phyloP scores from a whole-genome alignment of 2,329 filamentous ascomycete species.

The Sarocladium oryzae region DNA sequence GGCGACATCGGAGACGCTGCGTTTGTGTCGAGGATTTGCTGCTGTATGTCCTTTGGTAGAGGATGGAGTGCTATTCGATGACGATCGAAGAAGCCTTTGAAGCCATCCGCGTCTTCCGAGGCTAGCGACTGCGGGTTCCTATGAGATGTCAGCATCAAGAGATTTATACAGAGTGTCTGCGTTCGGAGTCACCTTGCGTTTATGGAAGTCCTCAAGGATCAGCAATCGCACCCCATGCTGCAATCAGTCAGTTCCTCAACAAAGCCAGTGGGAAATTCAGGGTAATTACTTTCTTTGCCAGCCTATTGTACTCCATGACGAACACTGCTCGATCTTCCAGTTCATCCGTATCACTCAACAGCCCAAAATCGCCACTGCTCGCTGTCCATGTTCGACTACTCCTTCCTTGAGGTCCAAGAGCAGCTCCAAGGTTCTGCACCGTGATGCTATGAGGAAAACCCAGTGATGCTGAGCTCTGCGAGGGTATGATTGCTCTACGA shows the following conservation, averaged over 20 bases:
- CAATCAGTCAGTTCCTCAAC: background rate
- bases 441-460: slow-evolving; percentile 20
- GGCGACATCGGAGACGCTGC: slow-evolving; percentile 51
- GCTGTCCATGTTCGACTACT: slow-evolving; percentile 54
- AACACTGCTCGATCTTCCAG: slow-evolving; percentile 41
- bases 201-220: slow-evolving; percentile 28
- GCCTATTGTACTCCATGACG: slow-evolving; percentile 52
- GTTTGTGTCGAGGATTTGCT: slow-evolving; percentile 28
- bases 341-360: slow-evolving; percentile 42
- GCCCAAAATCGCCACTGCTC: slow-evolving; percentile 43
- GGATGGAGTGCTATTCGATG: slow-evolving; percentile 14
- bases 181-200: slow-evolving; percentile 1
- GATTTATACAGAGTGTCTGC: background rate
- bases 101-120: slow-evolving; percentile 31
- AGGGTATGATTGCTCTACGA: background rate
- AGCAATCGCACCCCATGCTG: slow-evolving; percentile 48
- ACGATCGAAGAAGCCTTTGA: slow-evolving; percentile 27
- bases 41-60: slow-evolving; percentile 14
- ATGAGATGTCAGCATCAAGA: background rate
- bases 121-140: background rate
- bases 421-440: slow-evolving; percentile 17
- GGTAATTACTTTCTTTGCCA: slow-evolving; percentile 47
- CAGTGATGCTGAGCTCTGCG: slow-evolving; percentile 20
- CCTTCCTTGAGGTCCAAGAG: slow-evolving; percentile 18
- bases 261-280: background rate